phyloP scores from a whole-genome alignment of 495 filamentous ascomycete genomes.

The Penicillium turbatum region DNA sequence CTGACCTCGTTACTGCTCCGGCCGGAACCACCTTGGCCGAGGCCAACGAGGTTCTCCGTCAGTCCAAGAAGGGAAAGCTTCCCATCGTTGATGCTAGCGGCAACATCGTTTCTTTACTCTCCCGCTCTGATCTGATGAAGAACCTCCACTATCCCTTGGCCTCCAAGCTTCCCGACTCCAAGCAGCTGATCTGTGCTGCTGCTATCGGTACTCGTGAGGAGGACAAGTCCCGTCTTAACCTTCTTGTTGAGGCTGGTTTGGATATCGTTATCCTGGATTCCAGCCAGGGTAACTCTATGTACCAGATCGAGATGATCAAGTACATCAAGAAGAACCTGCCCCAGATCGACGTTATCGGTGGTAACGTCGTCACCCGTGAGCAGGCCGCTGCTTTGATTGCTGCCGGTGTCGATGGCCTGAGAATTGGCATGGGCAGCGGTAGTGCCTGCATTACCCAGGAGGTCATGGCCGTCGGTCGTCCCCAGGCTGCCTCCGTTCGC shows the following conservation, averaged over 20 bases:
- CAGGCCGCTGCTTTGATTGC: constrained; percentile 91
- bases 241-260: constrained; percentile 88
- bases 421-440: constrained; percentile 98
- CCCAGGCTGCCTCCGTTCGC: constrained; percentile 88
- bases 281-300: constrained; percentile 95
- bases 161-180: constrained; percentile 94
- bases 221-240: constrained; percentile 80
- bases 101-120: constrained; percentile 91
- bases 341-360: constrained; percentile 86
- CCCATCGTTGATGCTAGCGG: constrained; percentile 85
- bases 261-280: constrained; percentile 95
- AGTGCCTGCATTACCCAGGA: constrained; percentile 99
- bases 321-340: constrained; percentile 87
- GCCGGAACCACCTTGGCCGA: constrained; percentile 79
- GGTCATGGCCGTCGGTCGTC: constrained; percentile 97
- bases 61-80: constrained; percentile 98
- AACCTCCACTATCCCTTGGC: constrained; percentile 96
- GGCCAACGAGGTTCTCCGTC: constrained; percentile 87
- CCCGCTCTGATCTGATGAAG: constrained; percentile 96
- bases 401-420: constrained; percentile 90
- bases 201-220: constrained; percentile 91
- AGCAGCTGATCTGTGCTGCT: constrained; percentile 94
- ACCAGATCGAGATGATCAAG: constrained; percentile 95
- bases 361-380: constrained; percentile 95
- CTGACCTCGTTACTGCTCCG: constrained; percentile 85